Base-by-base conservation (phyloP, 768 basidiomycete species). In the Terana coerulea region DNA sequence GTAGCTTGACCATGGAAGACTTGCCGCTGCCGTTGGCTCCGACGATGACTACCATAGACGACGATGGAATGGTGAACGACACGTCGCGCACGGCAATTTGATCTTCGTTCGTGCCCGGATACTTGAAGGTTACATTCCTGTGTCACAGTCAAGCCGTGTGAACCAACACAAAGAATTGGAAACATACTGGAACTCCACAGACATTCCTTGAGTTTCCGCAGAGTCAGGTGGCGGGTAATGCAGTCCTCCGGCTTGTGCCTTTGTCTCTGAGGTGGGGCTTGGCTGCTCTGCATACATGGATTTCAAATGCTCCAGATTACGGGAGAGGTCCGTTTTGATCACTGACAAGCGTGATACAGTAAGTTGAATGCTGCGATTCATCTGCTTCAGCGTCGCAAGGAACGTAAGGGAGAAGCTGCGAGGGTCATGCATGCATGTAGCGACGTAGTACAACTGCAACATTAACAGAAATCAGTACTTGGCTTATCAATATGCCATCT, bases 11-110 rank as follows among this genome's bases (percentile, higher is more conserved):
- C 19, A 63, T 57, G 8, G 79, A 78, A 3, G 76, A 75, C 54
- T 81, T 81, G 1, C 79, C 80, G 47, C 74, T 74, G 5, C 81
- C 80, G 54, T 83, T 84, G 2, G 66, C 65, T 24, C 81, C 80
- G 6, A 84, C 81, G n/a, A 84, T 67, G 29, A 82, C 75, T 15
- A 78, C 74, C 11, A 81, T 67, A 24, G 75, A 68, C 2, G 77
- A 77, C 6, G 75, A 59, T 7, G 68, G 53, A 44, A 79, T 68
- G 14, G 57, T 63, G 46, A 78, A 64, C 0, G 72, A 69, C 42
- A 75, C 54, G 43, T 69, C 58, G 19, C 59, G 59, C 15, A 80
- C 52, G 3, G 71, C 73, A 21, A 67, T 67, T 2, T 54, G 56
- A 1, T 52, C 68, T 24, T 64, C 67, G 40, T 71, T 67, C 45